Conservation (phyloP, 2,329 filamentous ascomycete genomes). For the Pseudogymnoascus sp. region DNA sequence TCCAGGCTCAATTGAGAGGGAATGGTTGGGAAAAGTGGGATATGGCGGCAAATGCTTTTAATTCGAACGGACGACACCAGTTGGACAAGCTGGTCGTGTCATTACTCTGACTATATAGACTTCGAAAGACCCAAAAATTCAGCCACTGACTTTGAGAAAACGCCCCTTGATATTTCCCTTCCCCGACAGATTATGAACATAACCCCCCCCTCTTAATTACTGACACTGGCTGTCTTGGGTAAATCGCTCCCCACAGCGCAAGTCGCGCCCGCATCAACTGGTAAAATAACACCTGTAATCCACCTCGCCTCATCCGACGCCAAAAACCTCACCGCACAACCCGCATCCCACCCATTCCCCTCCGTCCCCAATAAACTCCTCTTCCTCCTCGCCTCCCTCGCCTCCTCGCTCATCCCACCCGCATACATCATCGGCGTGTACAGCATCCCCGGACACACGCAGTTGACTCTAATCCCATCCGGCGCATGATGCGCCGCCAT, state of each 20-base stretch:
- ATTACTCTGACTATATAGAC: background rate
- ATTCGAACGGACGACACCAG: background rate
- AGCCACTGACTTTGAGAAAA: background rate
- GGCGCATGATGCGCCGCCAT: constrained; percentile 47
- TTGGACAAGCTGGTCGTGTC: background rate
- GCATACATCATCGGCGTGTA: constrained; percentile 44
- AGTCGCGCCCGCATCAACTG: constrained; percentile 41
- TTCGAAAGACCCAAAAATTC: too few relatives aligned
- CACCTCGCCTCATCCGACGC: constrained; percentile 44
- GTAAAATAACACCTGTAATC: constrained; percentile 41
- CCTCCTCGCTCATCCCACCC: constrained; percentile 33
- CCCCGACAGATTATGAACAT: background rate
- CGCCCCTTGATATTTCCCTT: background rate
- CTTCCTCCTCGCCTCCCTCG: constrained; percentile 30
- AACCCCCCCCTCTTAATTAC: background rate
- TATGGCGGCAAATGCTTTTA: background rate
- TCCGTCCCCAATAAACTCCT: constrained; percentile 48
- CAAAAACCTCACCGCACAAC: constrained; percentile 42
- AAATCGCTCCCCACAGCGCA: constrained; percentile 36
- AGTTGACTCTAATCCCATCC: constrained; percentile 46
- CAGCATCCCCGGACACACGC: constrained; percentile 47
- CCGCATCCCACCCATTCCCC: constrained; percentile 47
- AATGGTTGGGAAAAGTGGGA: background rate
- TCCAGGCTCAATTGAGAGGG: too few relatives aligned
- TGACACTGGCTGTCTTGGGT: constrained; percentile 20